phyloP scores from a whole-genome alignment of 495 filamentous ascomycete species.

The Neurospora pannonica region DNA sequence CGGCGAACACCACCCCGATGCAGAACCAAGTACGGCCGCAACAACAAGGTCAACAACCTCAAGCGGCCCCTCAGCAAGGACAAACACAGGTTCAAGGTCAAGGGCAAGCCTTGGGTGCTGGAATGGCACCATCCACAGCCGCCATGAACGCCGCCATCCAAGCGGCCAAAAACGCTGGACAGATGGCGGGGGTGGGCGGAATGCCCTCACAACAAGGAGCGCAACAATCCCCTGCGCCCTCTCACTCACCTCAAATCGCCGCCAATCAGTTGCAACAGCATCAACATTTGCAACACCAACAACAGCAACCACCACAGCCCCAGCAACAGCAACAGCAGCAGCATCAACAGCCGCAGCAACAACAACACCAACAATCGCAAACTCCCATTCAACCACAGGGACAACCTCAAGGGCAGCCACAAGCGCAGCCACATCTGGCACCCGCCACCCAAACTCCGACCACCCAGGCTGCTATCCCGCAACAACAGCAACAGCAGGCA shows the following conservation, averaged over 20 bases:
- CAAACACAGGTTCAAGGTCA: constrained; percentile 18
- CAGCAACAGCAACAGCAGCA: constrained; percentile 8
- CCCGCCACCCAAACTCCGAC: not conserved
- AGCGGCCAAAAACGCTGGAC: constrained; percentile 37
- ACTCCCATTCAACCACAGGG: constrained; percentile 4
- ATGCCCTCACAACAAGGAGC: constrained; percentile 7
- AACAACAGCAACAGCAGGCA: constrained; percentile 23
- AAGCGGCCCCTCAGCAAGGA: not conserved
- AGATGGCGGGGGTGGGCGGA: constrained; percentile 16
- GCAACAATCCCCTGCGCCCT: constrained; percentile 5
- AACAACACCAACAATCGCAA: constrained; percentile 9
- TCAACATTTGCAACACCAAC: constrained; percentile 8
- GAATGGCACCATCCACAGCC: constrained; percentile 14
- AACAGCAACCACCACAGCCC: not conserved
- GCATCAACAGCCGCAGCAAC: constrained; percentile 6
- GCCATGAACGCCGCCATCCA: constrained; percentile 43
- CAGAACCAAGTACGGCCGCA: constrained; percentile 6
- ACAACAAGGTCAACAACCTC: constrained; percentile 11
- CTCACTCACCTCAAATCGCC: constrained; percentile 15
- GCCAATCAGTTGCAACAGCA: not conserved
- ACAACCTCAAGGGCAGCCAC: constrained; percentile 3
- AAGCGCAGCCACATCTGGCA: constrained; percentile 2
- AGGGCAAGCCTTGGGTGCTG: constrained; percentile 9
- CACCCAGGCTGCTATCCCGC: constrained; percentile 11
- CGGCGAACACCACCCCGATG: constrained; percentile 12